phyloP scores from a whole-genome alignment of 176 grass and related monocot genomes.

The Paspalum vaginatum region DNA sequence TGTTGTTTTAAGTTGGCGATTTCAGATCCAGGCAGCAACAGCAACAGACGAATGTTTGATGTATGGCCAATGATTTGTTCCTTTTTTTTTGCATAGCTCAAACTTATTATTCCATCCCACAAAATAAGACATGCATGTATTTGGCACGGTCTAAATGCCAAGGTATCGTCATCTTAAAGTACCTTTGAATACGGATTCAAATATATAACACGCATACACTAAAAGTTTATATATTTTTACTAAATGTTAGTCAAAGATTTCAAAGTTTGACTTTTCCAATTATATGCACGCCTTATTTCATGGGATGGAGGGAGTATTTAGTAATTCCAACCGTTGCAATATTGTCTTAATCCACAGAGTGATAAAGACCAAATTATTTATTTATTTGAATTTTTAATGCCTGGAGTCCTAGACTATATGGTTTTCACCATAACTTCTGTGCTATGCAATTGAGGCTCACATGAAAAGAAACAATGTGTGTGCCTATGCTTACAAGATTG shows the following conservation, averaged over 20 bases:
- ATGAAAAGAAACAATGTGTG: conserved; percentile 1
- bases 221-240: too few species aligned
- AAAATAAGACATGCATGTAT: too few species aligned
- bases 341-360: not conserved
- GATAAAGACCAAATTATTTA: conserved; percentile 18
- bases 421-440: not conserved
- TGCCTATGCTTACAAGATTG: conserved; percentile 19
- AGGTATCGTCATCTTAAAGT: too few species aligned
- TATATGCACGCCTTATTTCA: too few species aligned
- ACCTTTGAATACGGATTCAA: too few species aligned
- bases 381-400: not conserved
- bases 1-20: not conserved
- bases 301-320: too few species aligned
- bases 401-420: not conserved
- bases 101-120: too few species aligned
- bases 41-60: not conserved
- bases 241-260: too few species aligned
- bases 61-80: not conserved
- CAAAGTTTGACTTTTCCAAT: too few species aligned
- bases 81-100: not conserved
- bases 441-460: not conserved
- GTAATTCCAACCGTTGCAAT: not conserved
- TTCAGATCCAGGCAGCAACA: not conserved
- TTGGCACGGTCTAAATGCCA: too few species aligned
- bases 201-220: too few species aligned